Base-by-base conservation (phyloP, 768 basidiomycete species). In the Mycena indigotica region DNA sequence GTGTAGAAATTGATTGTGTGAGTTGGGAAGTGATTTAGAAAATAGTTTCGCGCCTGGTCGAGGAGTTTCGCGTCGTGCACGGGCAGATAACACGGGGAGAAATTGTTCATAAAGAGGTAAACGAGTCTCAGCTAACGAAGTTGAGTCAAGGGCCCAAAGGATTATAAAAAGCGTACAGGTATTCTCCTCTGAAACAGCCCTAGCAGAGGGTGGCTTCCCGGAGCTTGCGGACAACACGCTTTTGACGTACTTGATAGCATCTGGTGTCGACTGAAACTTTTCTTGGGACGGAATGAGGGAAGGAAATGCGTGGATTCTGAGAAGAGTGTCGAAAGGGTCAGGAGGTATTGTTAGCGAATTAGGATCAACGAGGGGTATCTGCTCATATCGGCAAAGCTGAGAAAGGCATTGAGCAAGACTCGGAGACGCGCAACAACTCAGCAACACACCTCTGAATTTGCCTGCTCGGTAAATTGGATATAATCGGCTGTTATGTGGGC, bases 401-500 rank as follows among this genome's bases (percentile, higher is more conserved):
- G 28, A 52, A 24, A 17, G 23, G 39, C n/a, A 30, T 35, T 49
- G 19, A 21, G 40, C 35, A 38, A 19, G 30, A 26, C 35, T 51
- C 25, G 58, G 53, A 21, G 32, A 16, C n/a, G n/a, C n/a, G n/a
- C n/a, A n/a, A n/a, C 52, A 41, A 30, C 6, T 50, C 57, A 55
- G 45, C 51, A 56, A 50, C 74, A 50, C 54, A 80, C 87, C 64
- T 84, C 74, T 38, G 75, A 63, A 16, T 83, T 79, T 2, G 77
- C 73, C 54, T 72, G 67, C 57, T 82, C 74, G 3, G 86, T 87
- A 63, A 80, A 83, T 15, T 74, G 66, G 41, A 83, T 69, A 65
- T 88, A 80, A 65, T 87, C 77, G 53, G 71, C 79, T 0, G 84
- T 81, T 28, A 86, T 69, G 68, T 89, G 80, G 17, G 66, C 69